A percentile compares a stretch with the other conserved stretches of the same genome.
Conservation (phyloP, 768 basidiomycete species). For the Ephemerocybe angulata region DNA sequence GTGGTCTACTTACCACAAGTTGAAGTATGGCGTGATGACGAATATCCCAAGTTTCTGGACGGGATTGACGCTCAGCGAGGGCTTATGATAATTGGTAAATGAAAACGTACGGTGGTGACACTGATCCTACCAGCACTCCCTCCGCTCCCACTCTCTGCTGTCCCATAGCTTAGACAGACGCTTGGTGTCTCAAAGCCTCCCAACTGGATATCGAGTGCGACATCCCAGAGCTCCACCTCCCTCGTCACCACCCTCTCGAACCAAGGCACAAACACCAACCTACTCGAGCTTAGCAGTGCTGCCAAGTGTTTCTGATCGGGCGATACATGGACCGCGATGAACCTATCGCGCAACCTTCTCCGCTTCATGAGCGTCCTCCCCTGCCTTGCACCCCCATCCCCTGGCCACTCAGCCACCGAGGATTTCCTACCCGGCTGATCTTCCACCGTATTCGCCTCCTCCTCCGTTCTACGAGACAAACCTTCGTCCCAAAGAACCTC, state of each 20-base stretch:
- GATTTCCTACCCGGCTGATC: background rate
- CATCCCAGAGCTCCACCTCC: conserved; percentile 24
- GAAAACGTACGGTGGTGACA: conserved; percentile 42
- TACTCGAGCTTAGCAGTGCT: conserved; percentile 33
- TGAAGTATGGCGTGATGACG: conserved; percentile 17
- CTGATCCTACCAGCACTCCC: conserved; percentile 31
- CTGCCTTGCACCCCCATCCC: background rate
- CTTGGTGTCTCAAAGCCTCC: conserved; percentile 36
- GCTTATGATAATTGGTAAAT: background rate
- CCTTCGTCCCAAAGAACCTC: conserved; percentile 11
- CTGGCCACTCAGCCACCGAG: background rate
- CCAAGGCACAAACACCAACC: conserved; percentile 39
- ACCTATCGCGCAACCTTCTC: conserved; percentile 35
- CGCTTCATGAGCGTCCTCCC: background rate
- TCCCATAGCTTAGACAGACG: conserved; percentile 47
- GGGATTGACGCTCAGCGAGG: background rate
- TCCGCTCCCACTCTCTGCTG: conserved; percentile 17
- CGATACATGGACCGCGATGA: conserved; percentile 50
- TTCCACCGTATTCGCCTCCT: background rate
- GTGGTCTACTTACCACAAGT: too few species aligned
- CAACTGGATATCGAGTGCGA: conserved; percentile 39
- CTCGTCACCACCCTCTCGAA: conserved; percentile 35
- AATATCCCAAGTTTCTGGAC: conserved; percentile 22
- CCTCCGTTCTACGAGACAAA: conserved; percentile 11
- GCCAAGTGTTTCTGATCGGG: conserved; percentile 47